Percentiles rank a stretch among this genome's conserved stretches.
Conservation (phyloP, 208 protist species). For the Acanthamoeba culbertsoni region DNA sequence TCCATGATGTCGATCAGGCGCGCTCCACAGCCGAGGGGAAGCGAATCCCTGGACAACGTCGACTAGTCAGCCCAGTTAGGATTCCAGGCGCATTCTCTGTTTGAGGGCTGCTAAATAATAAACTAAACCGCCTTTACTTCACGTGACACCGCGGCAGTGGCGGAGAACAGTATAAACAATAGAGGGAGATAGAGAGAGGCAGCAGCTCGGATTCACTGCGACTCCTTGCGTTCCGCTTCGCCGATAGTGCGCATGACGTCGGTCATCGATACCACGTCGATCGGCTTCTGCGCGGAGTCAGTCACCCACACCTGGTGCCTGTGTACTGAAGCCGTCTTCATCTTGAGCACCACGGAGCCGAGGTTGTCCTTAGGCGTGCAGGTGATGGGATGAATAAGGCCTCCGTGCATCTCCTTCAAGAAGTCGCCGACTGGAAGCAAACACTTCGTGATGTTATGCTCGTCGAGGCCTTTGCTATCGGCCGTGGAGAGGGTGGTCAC, state of each 20-base stretch:
- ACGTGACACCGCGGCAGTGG: not conserved
- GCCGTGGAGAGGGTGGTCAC: constrained; percentile 10
- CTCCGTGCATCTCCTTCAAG: constrained; percentile 28
- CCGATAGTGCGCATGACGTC: not conserved
- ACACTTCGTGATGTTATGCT: not conserved
- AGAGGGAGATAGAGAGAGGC: not conserved
- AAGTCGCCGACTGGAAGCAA: not conserved
- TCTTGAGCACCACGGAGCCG: not conserved
- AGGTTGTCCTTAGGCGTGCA: not conserved
- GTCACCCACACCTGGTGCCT: constrained; percentile 42
- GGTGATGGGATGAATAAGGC: constrained; percentile 14
- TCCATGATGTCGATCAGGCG: not conserved
- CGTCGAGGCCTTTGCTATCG: not conserved
- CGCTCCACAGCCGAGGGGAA: too few species aligned
- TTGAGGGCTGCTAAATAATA: not conserved
- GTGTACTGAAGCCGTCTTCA: not conserved
- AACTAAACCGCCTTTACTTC: not conserved
- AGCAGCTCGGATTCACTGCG: not conserved
- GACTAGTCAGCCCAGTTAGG: too few species aligned
- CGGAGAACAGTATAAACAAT: not conserved
- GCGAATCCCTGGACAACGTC: not conserved
- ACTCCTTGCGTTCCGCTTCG: not conserved
- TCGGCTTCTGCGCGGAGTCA: not conserved
- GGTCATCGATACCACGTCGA: constrained; percentile 26
- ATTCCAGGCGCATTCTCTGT: too few species aligned